Evolutionary conservation across 75 land plant genomes (phyloP).

Genomic region (Pseudotsuga menziesii): DNA sequence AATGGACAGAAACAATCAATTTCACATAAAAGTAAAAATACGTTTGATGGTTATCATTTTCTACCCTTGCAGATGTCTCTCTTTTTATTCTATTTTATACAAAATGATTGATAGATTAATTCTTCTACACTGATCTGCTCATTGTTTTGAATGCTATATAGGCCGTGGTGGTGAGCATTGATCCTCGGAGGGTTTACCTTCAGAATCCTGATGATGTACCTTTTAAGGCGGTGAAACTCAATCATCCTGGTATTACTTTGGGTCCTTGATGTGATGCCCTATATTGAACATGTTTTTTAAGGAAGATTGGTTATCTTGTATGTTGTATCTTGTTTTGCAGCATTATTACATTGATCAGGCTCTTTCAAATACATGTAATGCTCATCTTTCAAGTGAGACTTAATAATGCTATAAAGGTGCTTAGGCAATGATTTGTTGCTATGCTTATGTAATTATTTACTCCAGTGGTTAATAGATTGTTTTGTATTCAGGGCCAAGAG

Average conservation of each 20-base stretch:
- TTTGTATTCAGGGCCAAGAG: slow-evolving; percentile 70
- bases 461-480: too few species aligned
- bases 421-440: too few species aligned
- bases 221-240: slow-evolving; percentile 56
- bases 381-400: neutral
- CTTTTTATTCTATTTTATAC: neutral
- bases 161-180: slow-evolving; percentile 99
- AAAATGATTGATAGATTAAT: neutral
- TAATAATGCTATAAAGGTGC: neutral
- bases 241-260: slow-evolving; percentile 52
- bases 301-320: neutral
- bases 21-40: neutral
- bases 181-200: slow-evolving; percentile 88
- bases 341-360: neutral
- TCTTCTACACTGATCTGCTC: neutral
- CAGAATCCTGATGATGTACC: slow-evolving; percentile 68
- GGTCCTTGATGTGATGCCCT: neutral
- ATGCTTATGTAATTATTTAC: too few species aligned
- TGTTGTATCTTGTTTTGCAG: neutral
- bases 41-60: neutral
- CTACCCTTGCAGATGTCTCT: neutral
- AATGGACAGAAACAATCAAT: neutral
- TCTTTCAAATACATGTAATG: slow-evolving; percentile 3
- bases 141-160: slow-evolving; percentile 13
- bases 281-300: neutral